Percentiles rank a stretch among this genome's conserved stretches.
phyloP scores from a whole-genome alignment of 2,329 filamentous ascomycete genomes.

The Alternaria novae-zelandiae region DNA sequence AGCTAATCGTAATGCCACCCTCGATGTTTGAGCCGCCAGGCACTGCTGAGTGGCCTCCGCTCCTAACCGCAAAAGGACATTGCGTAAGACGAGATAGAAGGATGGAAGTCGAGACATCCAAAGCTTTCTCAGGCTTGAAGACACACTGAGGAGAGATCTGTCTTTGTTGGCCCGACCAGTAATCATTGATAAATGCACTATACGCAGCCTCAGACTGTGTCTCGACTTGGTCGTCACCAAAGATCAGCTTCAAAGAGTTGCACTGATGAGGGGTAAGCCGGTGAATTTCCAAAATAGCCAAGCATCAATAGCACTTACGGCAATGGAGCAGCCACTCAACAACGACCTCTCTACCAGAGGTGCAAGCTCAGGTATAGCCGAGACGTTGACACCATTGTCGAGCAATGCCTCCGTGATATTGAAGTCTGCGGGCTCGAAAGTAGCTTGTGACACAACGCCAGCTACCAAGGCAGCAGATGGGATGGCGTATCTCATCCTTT shows the following conservation, averaged over 20 bases:
- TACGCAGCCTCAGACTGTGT: neutral
- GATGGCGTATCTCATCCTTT: neutral
- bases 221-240: neutral
- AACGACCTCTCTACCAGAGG: neutral
- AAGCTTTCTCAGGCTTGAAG: neutral
- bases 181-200: neutral
- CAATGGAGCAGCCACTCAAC: neutral
- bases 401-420: slow-evolving; percentile 29
- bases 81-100: neutral
- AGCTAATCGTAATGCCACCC: slow-evolving; percentile 25
- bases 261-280: too few relatives aligned
- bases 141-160: neutral
- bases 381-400: slow-evolving; percentile 23
- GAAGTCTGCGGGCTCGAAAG: slow-evolving; percentile 22
- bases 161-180: neutral
- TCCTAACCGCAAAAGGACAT: slow-evolving; percentile 28
- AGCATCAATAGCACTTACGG: too few relatives aligned
- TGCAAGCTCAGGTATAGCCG: slow-evolving; percentile 11
- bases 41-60: slow-evolving; percentile 28
- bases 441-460: neutral
- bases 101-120: neutral
- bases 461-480: neutral
- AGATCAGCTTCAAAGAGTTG: neutral
- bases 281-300: too few relatives aligned
- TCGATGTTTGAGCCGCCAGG: slow-evolving; percentile 24